These are phyloP conservation scores for Lentinula edodes DNA, from an alignment of 768 basidiomycete species.

Conservation along the genomic window DNA sequence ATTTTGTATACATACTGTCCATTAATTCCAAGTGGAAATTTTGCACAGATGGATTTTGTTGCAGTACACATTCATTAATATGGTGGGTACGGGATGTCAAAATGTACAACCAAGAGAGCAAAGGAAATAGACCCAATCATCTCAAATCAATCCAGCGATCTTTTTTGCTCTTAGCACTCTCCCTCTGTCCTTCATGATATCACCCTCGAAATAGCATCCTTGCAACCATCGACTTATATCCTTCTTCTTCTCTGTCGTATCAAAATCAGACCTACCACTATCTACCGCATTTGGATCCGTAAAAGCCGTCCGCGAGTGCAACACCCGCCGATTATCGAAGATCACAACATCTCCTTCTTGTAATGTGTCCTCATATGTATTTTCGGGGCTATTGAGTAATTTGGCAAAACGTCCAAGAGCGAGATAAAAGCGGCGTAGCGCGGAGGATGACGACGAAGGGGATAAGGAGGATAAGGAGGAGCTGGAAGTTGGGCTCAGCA, in stretches of 20 bases:
- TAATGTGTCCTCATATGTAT: slow-evolving; percentile 59
- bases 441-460: slow-evolving; percentile 24
- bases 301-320: slow-evolving; percentile 86
- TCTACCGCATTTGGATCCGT: slow-evolving; percentile 21
- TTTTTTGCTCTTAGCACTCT: slow-evolving; percentile 29
- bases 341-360: slow-evolving; percentile 80
- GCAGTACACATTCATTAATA: too few relatives aligned
- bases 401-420: slow-evolving; percentile 60
- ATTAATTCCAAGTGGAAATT: too few relatives aligned
- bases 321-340: slow-evolving; percentile 87
- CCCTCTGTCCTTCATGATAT: slow-evolving; percentile 54
- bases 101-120: too few relatives aligned
- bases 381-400: slow-evolving; percentile 45
- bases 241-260: slow-evolving; percentile 31
- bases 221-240: slow-evolving; percentile 81
- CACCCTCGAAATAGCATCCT: slow-evolving; percentile 76
- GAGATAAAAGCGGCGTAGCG: slow-evolving; percentile 51
- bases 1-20: too few relatives aligned
- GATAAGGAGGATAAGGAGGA: background rate
- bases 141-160: background rate
- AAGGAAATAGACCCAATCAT: too few relatives aligned
- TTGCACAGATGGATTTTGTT: too few relatives aligned
- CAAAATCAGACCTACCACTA: background rate
- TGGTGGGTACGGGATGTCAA: too few relatives aligned
- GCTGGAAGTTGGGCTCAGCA: slow-evolving; percentile 24